Conservation (phyloP, 768 basidiomycete genomes). For the Ramaria rubella region DNA sequence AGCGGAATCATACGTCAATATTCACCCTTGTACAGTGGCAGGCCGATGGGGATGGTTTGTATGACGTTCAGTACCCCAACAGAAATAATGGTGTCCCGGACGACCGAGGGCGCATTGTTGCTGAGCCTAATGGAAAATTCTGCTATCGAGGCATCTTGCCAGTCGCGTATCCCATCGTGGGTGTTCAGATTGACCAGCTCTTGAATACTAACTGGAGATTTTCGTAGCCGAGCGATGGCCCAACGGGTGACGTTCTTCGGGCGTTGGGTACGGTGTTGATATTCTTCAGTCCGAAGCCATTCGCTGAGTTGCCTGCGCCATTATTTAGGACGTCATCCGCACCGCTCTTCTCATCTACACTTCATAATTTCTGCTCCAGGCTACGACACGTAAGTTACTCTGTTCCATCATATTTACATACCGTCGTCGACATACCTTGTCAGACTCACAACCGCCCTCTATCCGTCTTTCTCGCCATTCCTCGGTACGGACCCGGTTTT, state of each 20-base stretch:
- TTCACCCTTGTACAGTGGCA: slow-evolving; percentile 27
- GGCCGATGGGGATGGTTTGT: slow-evolving; percentile 34
- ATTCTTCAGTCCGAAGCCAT: not conserved
- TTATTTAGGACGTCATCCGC: slow-evolving; percentile 24
- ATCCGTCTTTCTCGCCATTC: slow-evolving; percentile 30
- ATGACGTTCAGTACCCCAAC: slow-evolving; percentile 29
- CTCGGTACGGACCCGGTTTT: slow-evolving; percentile 32
- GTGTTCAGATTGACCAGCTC: not conserved
- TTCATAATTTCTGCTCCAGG: slow-evolving; percentile 28
- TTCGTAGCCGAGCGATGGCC: slow-evolving; percentile 26
- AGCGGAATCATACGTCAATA: not conserved
- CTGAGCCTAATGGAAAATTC: slow-evolving; percentile 24
- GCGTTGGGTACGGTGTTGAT: slow-evolving; percentile 15
- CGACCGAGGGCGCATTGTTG: slow-evolving; percentile 27
- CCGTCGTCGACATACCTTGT: not conserved
- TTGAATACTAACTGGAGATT: not conserved
- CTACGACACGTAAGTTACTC: slow-evolving; percentile 25
- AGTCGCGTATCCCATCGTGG: slow-evolving; percentile 28
- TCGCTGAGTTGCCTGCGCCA: no score
- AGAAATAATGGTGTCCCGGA: slow-evolving; percentile 19
- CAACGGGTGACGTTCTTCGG: slow-evolving; percentile 24
- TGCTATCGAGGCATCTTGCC: slow-evolving; percentile 28
- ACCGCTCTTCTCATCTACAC: slow-evolving; percentile 30
- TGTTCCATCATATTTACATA: not conserved
- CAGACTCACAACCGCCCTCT: slow-evolving; percentile 28